Percentiles rank a stretch among this genome's conserved stretches.
phyloP scores from a whole-genome alignment of 1,139 yeast species.

The Hyphopichia pseudoburtonii region DNA sequence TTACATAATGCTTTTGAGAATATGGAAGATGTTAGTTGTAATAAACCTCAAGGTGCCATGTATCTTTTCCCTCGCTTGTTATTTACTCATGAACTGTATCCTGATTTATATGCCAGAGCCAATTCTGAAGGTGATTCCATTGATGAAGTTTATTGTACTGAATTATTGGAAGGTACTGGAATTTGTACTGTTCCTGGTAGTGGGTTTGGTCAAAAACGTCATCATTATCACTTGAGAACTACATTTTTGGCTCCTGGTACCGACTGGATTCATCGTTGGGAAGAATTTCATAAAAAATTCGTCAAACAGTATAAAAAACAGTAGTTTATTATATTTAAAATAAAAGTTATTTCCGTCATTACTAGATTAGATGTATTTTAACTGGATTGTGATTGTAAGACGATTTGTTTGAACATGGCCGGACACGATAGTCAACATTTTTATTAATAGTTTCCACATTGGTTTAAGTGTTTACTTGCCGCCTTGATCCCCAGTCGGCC shows the following conservation, averaged over 20 bases:
- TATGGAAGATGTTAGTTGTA: slow-evolving; percentile 82
- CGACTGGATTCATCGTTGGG: slow-evolving; percentile 81
- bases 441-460: too few species aligned
- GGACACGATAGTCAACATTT: too few species aligned
- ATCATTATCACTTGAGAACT: slow-evolving; percentile 89
- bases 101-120: slow-evolving; percentile 63
- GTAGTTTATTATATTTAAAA: too few species aligned
- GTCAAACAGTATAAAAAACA: slow-evolving; percentile 26
- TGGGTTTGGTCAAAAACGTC: slow-evolving; percentile 91
- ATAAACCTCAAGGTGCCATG: slow-evolving; percentile 96
- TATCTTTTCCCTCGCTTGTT: slow-evolving; percentile 82
- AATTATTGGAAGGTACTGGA: slow-evolving; percentile 84
- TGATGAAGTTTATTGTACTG: slow-evolving; percentile 87
- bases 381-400: too few species aligned
- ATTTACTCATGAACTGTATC: slow-evolving; percentile 48
- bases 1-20: slow-evolving; percentile 68
- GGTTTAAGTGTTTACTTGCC: too few species aligned
- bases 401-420: too few species aligned
- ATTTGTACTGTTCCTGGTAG: slow-evolving; percentile 97
- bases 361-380: too few species aligned
- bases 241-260: slow-evolving; percentile 95
- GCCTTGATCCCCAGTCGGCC: too few species aligned
- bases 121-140: slow-evolving; percentile 53
- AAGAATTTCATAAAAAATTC: slow-evolving; percentile 70
- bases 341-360: too few species aligned